Evolutionary conservation across 2,329 filamentous ascomycete genomes (phyloP).

Genomic region (Clonostachys sp.): DNA sequence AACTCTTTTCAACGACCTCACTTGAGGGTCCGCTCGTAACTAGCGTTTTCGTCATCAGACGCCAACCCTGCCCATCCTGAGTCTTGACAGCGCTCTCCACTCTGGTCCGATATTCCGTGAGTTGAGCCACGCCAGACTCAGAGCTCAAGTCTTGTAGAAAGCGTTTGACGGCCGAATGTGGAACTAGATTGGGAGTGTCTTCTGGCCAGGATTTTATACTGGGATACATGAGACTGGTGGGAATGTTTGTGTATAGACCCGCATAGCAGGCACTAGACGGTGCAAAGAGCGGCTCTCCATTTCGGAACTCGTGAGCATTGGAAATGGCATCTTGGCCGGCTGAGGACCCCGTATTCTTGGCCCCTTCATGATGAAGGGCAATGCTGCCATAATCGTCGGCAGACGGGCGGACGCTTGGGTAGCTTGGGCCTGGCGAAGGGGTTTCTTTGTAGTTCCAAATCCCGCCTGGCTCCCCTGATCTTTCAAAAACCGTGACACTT

Average conservation of each 20-base stretch:
- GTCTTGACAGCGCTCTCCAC: conserved; percentile 47
- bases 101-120: conserved; percentile 52
- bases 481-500: conserved; percentile 30
- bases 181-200: conserved; percentile 54
- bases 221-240: conserved; percentile 45
- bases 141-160: conserved; percentile 58
- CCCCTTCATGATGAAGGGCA: not conserved
- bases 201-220: conserved; percentile 47
- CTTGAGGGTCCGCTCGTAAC: conserved; percentile 10
- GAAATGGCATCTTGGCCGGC: not conserved
- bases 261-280: conserved; percentile 43
- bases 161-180: conserved; percentile 47
- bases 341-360: not conserved
- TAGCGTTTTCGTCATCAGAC: conserved; percentile 41
- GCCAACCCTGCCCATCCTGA: conserved; percentile 36
- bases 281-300: conserved; percentile 8
- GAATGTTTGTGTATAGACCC: conserved; percentile 70
- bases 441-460: conserved; percentile 30
- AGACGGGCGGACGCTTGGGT: conserved; percentile 20
- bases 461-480: conserved; percentile 23
- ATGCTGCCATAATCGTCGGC: conserved; percentile 16
- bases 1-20: conserved; percentile 17
- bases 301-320: not conserved
- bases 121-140: conserved; percentile 39
- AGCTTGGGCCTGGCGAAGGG: conserved; percentile 18